phyloP scores from a whole-genome alignment of 768 basidiomycete genomes.

The Jaapia argillacea region DNA sequence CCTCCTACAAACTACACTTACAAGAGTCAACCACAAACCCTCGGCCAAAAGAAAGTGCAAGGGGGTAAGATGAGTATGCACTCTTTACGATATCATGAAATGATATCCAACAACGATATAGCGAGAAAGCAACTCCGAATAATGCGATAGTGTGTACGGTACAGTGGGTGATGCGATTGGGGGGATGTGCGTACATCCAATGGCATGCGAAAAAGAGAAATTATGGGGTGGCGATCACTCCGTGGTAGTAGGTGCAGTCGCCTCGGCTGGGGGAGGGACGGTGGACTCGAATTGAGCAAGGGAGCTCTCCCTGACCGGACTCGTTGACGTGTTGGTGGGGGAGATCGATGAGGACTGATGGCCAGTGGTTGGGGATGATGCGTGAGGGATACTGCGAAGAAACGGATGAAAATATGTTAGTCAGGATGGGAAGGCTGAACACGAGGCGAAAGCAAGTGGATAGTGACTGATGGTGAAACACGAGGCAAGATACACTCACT shows the following conservation, averaged over 20 bases:
- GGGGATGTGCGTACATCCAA: neutral
- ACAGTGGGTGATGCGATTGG: neutral
- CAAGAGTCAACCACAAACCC: no score
- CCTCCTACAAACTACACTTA: no score
- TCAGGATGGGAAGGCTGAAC: no score
- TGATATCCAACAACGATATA: no score
- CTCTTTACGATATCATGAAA: no score
- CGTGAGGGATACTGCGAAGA: slow-evolving; percentile 79
- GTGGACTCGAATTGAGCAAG: slow-evolving; percentile 18
- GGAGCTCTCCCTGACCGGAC: slow-evolving; percentile 53
- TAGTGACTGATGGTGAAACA: no score
- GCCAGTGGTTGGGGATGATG: slow-evolving; percentile 50
- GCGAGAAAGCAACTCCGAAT: neutral
- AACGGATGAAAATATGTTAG: slow-evolving; percentile 2
- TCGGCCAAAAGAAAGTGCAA: no score
- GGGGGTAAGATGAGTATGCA: no score
- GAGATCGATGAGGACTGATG: slow-evolving; percentile 58
- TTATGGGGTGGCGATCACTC: no score
- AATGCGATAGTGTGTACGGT: neutral
- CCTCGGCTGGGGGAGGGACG: slow-evolving; percentile 3
- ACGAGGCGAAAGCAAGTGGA: slow-evolving; percentile 3
- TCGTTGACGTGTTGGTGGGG: slow-evolving; percentile 54
- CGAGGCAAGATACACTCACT: no score
- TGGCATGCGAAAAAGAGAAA: neutral
- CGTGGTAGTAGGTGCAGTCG: no score